Evolutionary conservation across 176 grass and related monocot species (phyloP).

Genomic region (Melocanna baccifera): DNA sequence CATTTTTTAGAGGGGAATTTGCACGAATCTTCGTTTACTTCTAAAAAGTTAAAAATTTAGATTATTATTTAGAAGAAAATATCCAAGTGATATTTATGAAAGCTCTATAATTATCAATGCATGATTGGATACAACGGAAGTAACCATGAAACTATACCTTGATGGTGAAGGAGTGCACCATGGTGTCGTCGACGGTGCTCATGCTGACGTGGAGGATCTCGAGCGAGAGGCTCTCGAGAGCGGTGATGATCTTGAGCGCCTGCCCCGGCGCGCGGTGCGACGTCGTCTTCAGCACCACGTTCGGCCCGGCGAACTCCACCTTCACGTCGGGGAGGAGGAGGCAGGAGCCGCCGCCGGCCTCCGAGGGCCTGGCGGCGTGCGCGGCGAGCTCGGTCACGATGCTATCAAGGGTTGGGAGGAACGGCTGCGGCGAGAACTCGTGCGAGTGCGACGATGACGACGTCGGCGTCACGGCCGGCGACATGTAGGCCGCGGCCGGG

Average conservation of each 20-base stretch:
- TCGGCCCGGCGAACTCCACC: slow-evolving; percentile 74
- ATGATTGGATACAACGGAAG: background rate
- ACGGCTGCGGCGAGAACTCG: slow-evolving; percentile 21
- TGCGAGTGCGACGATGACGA: slow-evolving; percentile 13
- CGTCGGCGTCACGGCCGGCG: slow-evolving; percentile 24
- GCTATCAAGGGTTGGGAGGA: slow-evolving; percentile 40
- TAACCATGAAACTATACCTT: slow-evolving; percentile 49
- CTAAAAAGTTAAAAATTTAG: no score
- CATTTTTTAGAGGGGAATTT: no score
- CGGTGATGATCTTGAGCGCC: slow-evolving; percentile 61
- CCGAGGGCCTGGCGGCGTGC: slow-evolving; percentile 15
- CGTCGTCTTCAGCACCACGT: slow-evolving; percentile 72
- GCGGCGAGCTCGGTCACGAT: slow-evolving; percentile 41
- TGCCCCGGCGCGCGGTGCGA: slow-evolving; percentile 58
- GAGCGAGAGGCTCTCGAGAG: slow-evolving; percentile 65
- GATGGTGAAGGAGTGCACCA: slow-evolving; percentile 88
- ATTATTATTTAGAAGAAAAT: no score
- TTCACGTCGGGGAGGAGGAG: slow-evolving; percentile 39
- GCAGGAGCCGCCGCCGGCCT: background rate
- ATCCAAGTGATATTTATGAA: no score
- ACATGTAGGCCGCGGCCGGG: slow-evolving; percentile 24
- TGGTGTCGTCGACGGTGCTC: slow-evolving; percentile 63
- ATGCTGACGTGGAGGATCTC: slow-evolving; percentile 76
- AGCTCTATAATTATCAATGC: background rate
- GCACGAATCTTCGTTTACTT: no score